A percentile compares a stretch with the other conserved stretches of the same genome.
Evolutionary conservation across 306 rosid species (phyloP).

Genomic region (Pueraria montana): DNA sequence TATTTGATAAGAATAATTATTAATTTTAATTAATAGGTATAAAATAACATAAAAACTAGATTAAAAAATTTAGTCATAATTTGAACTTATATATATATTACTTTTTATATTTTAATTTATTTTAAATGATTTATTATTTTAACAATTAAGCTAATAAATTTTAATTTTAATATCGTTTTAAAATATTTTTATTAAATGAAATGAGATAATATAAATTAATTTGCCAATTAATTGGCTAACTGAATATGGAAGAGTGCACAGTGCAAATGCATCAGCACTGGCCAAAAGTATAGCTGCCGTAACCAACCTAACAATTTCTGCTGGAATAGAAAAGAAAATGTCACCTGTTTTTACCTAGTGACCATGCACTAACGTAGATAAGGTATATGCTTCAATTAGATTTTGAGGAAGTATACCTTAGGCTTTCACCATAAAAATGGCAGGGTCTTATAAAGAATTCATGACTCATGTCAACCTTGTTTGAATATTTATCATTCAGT

Average conservation of each 20-base stretch:
- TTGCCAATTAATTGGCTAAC: background rate
- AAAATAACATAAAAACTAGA: too few species aligned
- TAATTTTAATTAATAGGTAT: too few species aligned
- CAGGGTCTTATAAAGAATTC: background rate
- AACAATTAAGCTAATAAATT: background rate
- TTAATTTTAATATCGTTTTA: background rate
- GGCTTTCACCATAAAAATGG: too few species aligned
- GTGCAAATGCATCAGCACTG: background rate
- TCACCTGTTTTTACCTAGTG: constrained; percentile 11
- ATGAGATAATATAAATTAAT: background rate
- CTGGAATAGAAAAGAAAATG: background rate
- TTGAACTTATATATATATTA: background rate
- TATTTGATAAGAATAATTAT: too few species aligned
- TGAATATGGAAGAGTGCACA: background rate
- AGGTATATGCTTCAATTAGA: constrained; percentile 6
- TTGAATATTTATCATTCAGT: background rate
- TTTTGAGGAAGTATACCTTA: background rate
- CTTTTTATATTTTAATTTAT: background rate
- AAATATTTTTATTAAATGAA: background rate
- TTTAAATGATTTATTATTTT: background rate
- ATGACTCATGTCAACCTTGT: background rate
- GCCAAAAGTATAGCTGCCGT: background rate
- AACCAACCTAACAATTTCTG: background rate
- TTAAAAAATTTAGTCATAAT: background rate
- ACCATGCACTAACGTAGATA: background rate